Evolutionary conservation across 305 asterid genomes (phyloP).

Genomic region (Fraxinus floribunda): DNA sequence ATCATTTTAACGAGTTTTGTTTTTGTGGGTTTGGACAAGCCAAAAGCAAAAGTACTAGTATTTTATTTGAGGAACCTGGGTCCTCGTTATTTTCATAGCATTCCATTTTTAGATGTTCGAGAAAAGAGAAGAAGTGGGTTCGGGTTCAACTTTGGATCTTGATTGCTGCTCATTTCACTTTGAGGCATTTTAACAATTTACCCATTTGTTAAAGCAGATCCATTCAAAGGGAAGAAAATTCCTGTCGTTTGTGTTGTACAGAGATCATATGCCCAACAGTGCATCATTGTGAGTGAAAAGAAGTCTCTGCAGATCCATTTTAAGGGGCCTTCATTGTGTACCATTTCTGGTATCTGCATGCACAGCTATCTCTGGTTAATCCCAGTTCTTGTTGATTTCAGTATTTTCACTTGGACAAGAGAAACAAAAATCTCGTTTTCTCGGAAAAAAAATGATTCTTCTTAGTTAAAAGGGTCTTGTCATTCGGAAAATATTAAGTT

Average conservation of each 20-base stretch:
- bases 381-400: slow-evolving; percentile 21
- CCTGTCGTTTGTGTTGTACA: slow-evolving; percentile 33
- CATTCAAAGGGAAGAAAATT: slow-evolving; percentile 12
- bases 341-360: slow-evolving; percentile 41
- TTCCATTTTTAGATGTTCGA: slow-evolving; percentile 39
- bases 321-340: slow-evolving; percentile 26
- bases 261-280: slow-evolving; percentile 52
- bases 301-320: slow-evolving; percentile 43
- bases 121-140: slow-evolving; percentile 26
- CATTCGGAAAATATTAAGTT: slow-evolving; percentile 17
- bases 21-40: neutral
- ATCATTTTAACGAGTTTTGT: slow-evolving; percentile 14
- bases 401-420: slow-evolving; percentile 36
- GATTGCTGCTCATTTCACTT: slow-evolving; percentile 34
- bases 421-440: slow-evolving; percentile 16
- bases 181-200: slow-evolving; percentile 23
- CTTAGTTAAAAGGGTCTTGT: slow-evolving; percentile 36
- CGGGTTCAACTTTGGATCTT: slow-evolving; percentile 40
- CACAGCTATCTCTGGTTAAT: slow-evolving; percentile 33
- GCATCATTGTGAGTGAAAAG: slow-evolving; percentile 37
- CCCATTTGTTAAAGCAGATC: slow-evolving; percentile 31
- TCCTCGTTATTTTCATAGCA: neutral
- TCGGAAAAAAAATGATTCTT: slow-evolving; percentile 19
- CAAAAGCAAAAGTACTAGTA: neutral
- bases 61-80: neutral